phyloP scores from a whole-genome alignment of 169 alveolate genomes.

The Amoebophrya sp. region DNA sequence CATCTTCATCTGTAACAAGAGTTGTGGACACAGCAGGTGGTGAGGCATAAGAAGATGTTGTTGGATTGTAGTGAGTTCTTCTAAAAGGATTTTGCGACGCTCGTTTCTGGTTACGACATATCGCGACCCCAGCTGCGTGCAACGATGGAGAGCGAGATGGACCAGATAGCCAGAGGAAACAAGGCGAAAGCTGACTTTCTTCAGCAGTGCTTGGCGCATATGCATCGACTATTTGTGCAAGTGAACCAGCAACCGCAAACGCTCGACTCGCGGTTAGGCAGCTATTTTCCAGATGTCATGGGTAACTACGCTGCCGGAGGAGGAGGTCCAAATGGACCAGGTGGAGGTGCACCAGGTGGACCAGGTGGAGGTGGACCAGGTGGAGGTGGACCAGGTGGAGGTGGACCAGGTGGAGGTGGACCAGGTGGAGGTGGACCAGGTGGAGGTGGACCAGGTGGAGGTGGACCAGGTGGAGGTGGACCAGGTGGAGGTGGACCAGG shows the following conservation, averaged over 20 bases:
- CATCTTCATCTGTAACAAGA: neutral
- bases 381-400: neutral
- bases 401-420: neutral
- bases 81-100: too few relatives aligned
- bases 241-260: neutral
- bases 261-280: neutral
- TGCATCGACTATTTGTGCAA: neutral
- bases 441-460: neutral
- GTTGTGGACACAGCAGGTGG: too few relatives aligned
- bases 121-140: conserved; percentile 41
- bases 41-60: too few relatives aligned
- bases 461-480: neutral
- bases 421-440: neutral
- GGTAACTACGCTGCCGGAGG: neutral
- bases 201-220: neutral
- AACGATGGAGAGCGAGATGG: conserved; percentile 34
- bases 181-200: neutral
- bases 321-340: neutral
- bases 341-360: neutral
- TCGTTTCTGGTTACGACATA: conserved; percentile 40
- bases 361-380: neutral
- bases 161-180: neutral
- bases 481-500: neutral
- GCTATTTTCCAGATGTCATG: neutral
- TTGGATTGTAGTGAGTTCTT: too few relatives aligned